A percentile compares a stretch with the other conserved stretches of the same genome.
phyloP scores from a whole-genome alignment of 2,329 filamentous ascomycete genomes.

The Pseudogymnoascus verrucosus region DNA sequence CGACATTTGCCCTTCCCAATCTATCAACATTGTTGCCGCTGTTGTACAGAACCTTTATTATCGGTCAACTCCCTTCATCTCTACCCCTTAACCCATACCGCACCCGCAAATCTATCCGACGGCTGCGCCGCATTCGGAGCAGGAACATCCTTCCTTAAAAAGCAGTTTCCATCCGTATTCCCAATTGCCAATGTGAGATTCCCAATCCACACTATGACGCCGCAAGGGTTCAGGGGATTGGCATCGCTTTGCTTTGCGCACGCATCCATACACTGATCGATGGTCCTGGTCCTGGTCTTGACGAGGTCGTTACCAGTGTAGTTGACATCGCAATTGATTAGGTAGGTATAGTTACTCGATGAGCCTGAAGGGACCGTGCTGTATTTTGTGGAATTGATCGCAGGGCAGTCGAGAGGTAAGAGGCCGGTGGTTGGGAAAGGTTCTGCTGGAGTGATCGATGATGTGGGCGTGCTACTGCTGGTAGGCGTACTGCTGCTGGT shows the following conservation, averaged over 20 bases:
- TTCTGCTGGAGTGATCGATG: not conserved
- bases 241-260: not conserved
- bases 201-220: not conserved
- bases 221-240: not conserved
- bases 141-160: not conserved
- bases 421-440: not conserved
- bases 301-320: not conserved
- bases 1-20: no score
- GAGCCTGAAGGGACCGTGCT: not conserved
- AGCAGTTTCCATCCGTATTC: not conserved
- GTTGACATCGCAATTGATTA: not conserved
- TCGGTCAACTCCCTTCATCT: not conserved
- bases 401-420: not conserved
- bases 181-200: not conserved
- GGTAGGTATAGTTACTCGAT: not conserved
- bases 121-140: not conserved
- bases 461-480: not conserved
- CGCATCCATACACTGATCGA: not conserved
- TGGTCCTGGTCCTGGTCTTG: not conserved
- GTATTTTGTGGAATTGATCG: not conserved
- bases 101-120: not conserved
- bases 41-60: not conserved
- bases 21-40: not conserved
- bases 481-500: not conserved
- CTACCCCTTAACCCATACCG: not conserved